phyloP scores from a whole-genome alignment of 352 stramenopile species.

The Globisporangium alternatum region DNA sequence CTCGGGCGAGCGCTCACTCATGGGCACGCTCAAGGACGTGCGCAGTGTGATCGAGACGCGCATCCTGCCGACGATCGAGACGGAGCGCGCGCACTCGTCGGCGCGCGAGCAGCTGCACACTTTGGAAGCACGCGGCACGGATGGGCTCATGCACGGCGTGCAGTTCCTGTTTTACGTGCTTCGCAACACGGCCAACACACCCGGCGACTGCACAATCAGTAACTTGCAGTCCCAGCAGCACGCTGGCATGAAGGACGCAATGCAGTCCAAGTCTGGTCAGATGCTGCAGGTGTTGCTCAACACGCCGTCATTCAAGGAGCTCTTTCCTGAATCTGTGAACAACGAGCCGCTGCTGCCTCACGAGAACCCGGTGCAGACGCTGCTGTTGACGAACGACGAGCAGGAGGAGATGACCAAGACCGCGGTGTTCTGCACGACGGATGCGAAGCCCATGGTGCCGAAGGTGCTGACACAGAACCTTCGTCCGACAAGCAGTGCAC shows the following conservation, averaged over 20 bases:
- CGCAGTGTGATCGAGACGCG: conserved; percentile 75
- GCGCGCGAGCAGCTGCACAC: conserved; percentile 79
- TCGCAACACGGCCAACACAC: conserved; percentile 80
- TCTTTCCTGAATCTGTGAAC: conserved; percentile 52
- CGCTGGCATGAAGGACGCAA: conserved; percentile 81
- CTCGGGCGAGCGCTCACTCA: conserved; percentile 66
- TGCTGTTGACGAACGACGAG: conserved; percentile 71
- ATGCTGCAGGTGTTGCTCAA: conserved; percentile 82
- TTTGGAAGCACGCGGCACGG: conserved; percentile 69
- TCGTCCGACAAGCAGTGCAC: conserved; percentile 24
- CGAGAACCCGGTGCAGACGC: conserved; percentile 36
- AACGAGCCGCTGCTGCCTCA: conserved; percentile 27
- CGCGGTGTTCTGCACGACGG: conserved; percentile 69
- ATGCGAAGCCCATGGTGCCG: conserved; percentile 64
- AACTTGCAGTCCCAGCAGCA: conserved; percentile 82
- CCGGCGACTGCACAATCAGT: conserved; percentile 80
- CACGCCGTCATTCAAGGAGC: conserved; percentile 78
- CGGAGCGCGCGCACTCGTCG: conserved; percentile 76
- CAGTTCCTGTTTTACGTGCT: conserved; percentile 88
- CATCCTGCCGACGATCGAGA: conserved; percentile 77
- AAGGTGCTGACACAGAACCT: conserved; percentile 44
- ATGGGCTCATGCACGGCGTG: conserved; percentile 83
- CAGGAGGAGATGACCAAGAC: conserved; percentile 66
- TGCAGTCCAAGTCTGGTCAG: conserved; percentile 80
- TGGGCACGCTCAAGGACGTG: conserved; percentile 82